A percentile compares a stretch with the other conserved stretches of the same genome.
Evolutionary conservation across 306 rosid genomes (phyloP).

Genomic region (Gillenia trifoliata): DNA sequence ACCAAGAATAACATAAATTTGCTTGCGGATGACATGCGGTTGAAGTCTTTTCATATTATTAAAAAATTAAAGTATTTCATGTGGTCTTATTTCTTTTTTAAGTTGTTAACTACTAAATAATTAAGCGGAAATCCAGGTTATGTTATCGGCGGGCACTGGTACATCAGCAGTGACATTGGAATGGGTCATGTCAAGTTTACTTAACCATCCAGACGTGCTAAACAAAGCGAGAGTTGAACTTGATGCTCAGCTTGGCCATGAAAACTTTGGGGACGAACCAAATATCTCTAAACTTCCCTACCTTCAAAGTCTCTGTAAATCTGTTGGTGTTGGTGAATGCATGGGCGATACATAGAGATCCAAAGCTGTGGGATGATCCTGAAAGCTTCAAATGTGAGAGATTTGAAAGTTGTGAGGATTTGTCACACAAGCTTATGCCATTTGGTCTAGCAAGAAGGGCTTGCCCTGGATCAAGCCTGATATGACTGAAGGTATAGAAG

Average conservation of each 20-base stretch:
- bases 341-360: too few relatives aligned
- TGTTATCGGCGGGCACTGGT: not conserved
- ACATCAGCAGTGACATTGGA: not conserved
- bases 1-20: too few relatives aligned
- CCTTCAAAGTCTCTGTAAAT: constrained; percentile 17
- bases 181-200: not conserved
- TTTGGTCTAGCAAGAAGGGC: constrained; percentile 26
- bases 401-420: not conserved
- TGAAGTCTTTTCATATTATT: too few relatives aligned
- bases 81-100: too few relatives aligned
- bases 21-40: too few relatives aligned
- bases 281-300: not conserved
- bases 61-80: too few relatives aligned
- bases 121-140: too few relatives aligned
- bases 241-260: constrained; percentile 18
- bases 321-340: constrained; percentile 19
- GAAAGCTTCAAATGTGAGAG: constrained; percentile 14
- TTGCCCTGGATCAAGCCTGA: constrained; percentile 13
- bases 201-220: not conserved
- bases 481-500: constrained; percentile 8
- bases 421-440: not conserved
- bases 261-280: not conserved
- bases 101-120: too few relatives aligned
- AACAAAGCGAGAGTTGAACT: constrained; percentile 13
- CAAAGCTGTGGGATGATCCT: constrained; percentile 2